Base-by-base conservation (phyloP, 164 flowering plant species). In the Vitis amurensis region DNA sequence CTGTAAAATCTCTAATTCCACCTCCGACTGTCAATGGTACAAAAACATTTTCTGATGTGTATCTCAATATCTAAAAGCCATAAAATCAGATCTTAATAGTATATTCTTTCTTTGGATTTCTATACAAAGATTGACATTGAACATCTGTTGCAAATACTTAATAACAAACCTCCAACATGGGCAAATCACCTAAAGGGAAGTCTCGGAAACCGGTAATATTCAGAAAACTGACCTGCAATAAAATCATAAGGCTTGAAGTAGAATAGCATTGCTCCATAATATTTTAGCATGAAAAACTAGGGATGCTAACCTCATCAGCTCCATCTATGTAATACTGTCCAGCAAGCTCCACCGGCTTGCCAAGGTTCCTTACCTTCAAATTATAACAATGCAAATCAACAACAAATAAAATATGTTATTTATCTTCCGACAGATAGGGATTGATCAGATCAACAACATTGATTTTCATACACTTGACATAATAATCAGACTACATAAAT, bases 21-120 rank as follows among this genome's bases (percentile, higher is more conserved):
- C 99, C 99, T 64, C 99, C 99, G 69, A 95, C 99, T 63, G 99
- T 95, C 70, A 95, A 77, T 47, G 99, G 99, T 48, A 95, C 99
- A 85, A 95, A 95, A 69, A 91, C 92, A 82, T 90, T 91, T 80
- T 95, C 97, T 57, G 99, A 95, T 50, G 99, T 77, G 67, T 67
- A 76, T 59, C 94, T 82, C 70, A 94, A 58, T 9, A 94, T 91
- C 98, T 94, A 82, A 19, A 73, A 5, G 56, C 63, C 63, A 70
- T 8, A 30, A 11, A 51, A 50, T 17, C 52, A 17, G 19, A 29
- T 1, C 50, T n/a, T 61, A 53, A 50, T 14, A 59, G n/a, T 31
- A 10, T 0, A 23, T 27, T 29, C 11, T 27, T 10, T 11, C 31
- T 37, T 3, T 37, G 44, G 44, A 16, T 23, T 37, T 17, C n/a